Evolutionary conservation across 2,329 filamentous ascomycete species (phyloP), one percentile per base, ranked within the genome.

Genomic region (Fusarium paranaense): DNA sequence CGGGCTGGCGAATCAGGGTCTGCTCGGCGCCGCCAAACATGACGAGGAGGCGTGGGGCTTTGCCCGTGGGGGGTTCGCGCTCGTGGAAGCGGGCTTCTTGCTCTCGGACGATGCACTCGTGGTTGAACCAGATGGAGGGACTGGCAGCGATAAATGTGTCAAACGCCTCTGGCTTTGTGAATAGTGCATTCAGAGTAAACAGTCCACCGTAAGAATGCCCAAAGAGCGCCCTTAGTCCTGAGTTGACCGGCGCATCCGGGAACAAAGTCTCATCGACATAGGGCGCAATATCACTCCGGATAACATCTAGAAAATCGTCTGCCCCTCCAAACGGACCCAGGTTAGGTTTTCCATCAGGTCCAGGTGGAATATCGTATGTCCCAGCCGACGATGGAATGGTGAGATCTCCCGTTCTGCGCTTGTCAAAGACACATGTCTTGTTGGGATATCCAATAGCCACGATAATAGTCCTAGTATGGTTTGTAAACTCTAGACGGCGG

Each of bases 201-300:
- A 88, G 75, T 0, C 86, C 87, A 3, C 86, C 86, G 45, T 85
- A 87, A 0, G 86, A 88, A 65, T 88, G 86, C 0, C 86, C 87
- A 32, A 83, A 87, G 1, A 88, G 78, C 0, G 84, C 86, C 42
- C 85, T 85, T n/a, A 81, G 81, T 0, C 78, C 74, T 13, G 82
- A 75, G 76, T 74, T 59, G 79, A 85, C 25, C 67, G 78, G 14
- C 2, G 69, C 27, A n/a, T 73, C 14, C 1, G 72, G 67, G 60
- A 81, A 80, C 14, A 81, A 57, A 0, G 60, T 70, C 0, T 57
- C 13, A 8, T 81, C 69, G 11, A 81, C 62, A 70, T 80, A 79
- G 0, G 82, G 78, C 27, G 82, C 82, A 13, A 87, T 79, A 2
- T 81, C 77, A 0, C 78, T 79, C 40, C 82, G 78, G 50, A 88